Evolutionary conservation across 73 alveolate genomes (phyloP).

Genomic region (Chromera velia): DNA sequence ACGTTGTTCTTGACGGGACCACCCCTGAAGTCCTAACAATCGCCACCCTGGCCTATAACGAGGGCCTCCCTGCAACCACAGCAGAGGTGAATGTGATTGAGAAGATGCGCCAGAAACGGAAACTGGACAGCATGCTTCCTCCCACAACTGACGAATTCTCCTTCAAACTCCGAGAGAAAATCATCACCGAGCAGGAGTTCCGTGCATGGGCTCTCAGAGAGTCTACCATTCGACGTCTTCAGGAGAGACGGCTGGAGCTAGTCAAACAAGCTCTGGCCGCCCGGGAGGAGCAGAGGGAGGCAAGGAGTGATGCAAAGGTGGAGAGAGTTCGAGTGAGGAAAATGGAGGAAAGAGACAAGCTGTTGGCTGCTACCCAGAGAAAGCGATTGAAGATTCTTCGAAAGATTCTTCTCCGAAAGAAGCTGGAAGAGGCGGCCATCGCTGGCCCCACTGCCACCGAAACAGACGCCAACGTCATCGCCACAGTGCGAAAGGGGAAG

Average conservation of each 20-base stretch:
- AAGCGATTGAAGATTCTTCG: not conserved
- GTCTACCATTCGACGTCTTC: constrained; percentile 63
- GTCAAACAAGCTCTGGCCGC: constrained; percentile 57
- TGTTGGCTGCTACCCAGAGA: constrained; percentile 46
- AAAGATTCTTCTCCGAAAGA: too few species aligned
- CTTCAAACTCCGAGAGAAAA: constrained; percentile 64
- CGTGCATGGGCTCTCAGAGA: constrained; percentile 81
- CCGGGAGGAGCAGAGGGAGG: constrained; percentile 53
- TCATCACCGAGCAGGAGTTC: constrained; percentile 79
- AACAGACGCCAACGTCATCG: too few species aligned
- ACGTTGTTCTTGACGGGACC: constrained; percentile 62
- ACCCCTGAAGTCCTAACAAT: constrained; percentile 76
- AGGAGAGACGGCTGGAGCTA: constrained; percentile 54
- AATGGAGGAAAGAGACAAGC: constrained; percentile 56
- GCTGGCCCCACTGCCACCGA: too few species aligned
- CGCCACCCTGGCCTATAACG: constrained; percentile 63
- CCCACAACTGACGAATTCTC: constrained; percentile 82
- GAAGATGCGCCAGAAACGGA: constrained; percentile 78
- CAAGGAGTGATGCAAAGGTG: constrained; percentile 49
- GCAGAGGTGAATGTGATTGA: constrained; percentile 75
- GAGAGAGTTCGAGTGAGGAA: constrained; percentile 58
- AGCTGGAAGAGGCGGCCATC: too few species aligned
- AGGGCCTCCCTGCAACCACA: constrained; percentile 78
- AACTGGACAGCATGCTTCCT: constrained; percentile 76
- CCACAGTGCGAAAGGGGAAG: too few species aligned